Evolutionary conservation across 192 early-diverging fungal genomes (phyloP).

Genomic region (Linnemannia elongata): DNA sequence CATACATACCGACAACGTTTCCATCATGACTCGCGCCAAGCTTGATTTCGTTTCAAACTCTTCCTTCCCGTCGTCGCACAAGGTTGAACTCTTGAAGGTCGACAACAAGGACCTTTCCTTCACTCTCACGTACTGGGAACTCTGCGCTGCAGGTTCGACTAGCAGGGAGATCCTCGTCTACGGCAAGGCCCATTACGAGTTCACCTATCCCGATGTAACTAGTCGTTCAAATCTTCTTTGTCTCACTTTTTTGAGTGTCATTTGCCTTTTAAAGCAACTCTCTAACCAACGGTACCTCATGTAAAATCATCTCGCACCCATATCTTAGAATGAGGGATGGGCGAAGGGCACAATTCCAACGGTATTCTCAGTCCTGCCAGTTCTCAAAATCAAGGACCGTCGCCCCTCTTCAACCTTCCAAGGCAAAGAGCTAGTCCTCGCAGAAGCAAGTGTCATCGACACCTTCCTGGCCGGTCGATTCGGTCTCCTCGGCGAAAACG

Average conservation of each 20-base stretch:
- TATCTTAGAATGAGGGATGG: slow-evolving; percentile 18
- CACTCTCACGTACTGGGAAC: slow-evolving; percentile 23
- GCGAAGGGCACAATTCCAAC: not conserved
- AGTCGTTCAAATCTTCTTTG: not conserved
- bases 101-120: slow-evolving; percentile 34
- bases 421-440: slow-evolving; percentile 23
- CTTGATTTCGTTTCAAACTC: not conserved
- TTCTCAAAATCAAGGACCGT: slow-evolving; percentile 19
- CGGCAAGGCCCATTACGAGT: not conserved
- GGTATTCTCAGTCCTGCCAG: slow-evolving; percentile 30
- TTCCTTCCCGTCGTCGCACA: slow-evolving; percentile 6
- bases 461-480: slow-evolving; percentile 30
- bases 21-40: slow-evolving; percentile 3
- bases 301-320: too few species aligned
- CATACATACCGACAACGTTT: not conserved
- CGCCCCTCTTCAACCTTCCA: not conserved
- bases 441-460: slow-evolving; percentile 41
- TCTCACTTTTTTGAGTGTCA: not conserved
- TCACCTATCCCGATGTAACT: not conserved
- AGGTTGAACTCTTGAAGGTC: not conserved
- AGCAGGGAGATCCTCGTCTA: slow-evolving; percentile 23
- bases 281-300: not conserved
- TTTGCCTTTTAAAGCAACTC: not conserved
- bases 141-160: slow-evolving; percentile 31
- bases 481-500: slow-evolving; percentile 37